Conservation (phyloP, 768 basidiomycete species). For the Leccinellum luteum region DNA sequence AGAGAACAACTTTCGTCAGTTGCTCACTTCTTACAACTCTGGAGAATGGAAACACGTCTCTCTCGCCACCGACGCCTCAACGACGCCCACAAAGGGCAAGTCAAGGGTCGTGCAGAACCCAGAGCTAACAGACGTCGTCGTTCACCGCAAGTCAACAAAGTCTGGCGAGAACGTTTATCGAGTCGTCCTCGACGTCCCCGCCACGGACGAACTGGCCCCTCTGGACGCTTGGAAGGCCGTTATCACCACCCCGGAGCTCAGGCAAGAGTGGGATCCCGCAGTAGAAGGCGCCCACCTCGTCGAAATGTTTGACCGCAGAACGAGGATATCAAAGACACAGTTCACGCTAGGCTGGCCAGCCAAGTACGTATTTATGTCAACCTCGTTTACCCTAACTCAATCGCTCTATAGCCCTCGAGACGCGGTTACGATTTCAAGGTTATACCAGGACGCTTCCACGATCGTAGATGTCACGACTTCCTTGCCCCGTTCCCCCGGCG, state of each 20-base stretch:
- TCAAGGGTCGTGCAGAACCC: constrained; percentile 49
- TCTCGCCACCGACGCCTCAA: constrained; percentile 37
- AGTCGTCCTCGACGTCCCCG: constrained; percentile 75
- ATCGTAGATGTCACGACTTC: constrained; percentile 91
- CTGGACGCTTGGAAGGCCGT: constrained; percentile 82
- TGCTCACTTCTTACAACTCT: constrained; percentile 68
- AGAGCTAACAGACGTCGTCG: constrained; percentile 67
- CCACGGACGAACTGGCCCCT: constrained; percentile 51
- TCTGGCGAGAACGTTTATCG: constrained; percentile 77
- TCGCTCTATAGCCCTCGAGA: constrained; percentile 73
- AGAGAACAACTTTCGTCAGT: constrained; percentile 72
- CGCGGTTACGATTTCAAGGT: constrained; percentile 88
- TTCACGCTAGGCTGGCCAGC: constrained; percentile 97
- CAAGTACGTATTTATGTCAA: constrained; percentile 62
- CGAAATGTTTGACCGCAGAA: constrained; percentile 83
- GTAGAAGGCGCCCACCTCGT: constrained; percentile 81
- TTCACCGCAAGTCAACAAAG: constrained; percentile 71
- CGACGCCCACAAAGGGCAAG: constrained; percentile 59
- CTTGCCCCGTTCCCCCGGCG: constrained; percentile 86
- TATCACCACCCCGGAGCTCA: constrained; percentile 79
- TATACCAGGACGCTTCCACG: constrained; percentile 76
- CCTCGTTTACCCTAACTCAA: background rate
- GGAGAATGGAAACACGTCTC: constrained; percentile 81
- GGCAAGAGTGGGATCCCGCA: constrained; percentile 92
- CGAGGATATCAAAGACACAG: constrained; percentile 85